Base-by-base conservation (phyloP, 2,329 filamentous ascomycete species). In the Sarocladium oryzae region DNA sequence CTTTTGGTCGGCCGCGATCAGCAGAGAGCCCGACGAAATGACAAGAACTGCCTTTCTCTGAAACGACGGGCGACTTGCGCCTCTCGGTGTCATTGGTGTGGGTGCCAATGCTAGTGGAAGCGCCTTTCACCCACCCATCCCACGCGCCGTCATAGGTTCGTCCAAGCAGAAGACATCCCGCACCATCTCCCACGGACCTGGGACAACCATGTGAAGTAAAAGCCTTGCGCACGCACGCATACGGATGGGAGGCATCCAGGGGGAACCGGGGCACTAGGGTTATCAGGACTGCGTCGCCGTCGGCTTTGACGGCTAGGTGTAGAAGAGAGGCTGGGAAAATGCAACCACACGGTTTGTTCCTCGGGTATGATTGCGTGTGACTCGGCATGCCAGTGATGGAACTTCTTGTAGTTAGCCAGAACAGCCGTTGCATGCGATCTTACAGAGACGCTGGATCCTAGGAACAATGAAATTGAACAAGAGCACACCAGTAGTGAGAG, bases 41-140 rank as follows among this genome's bases (percentile, higher is more conserved):
- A n/a, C n/a, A n/a, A n/a, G n/a, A n/a, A n/a, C n/a, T n/a, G n/a
- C n/a, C n/a, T n/a, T n/a, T n/a, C n/a, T n/a, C n/a, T n/a, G n/a
- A n/a, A n/a, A 30, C 28, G 28, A 13, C 28, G 28, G 6, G 11
- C 6, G 36, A 13, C 7, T 15, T 21, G 4, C 6, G 4, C 36
- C 13, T 21, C 40, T 43, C 21, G 21, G 15, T 16, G 11, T 5
- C 40, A 21, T 23, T 43, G 40, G 40, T 43, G 40, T 43, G 40
- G 40, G 40, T 43, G 40, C 21, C 21, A 8, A 20, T 43, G 40
- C 15, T 24, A 43, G 40, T 15, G 5, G 40, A 43, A 43, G 40
- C 40, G 40, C 40, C 21, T 43, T 23, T 43, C 40, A 43, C 40
- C 7, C 40, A 43, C 40, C n/a, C 40, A 43, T 43, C 40, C 23